Base-by-base conservation (phyloP, 2,329 filamentous ascomycete genomes). In the Magnaporthiopsis rhizophila region DNA sequence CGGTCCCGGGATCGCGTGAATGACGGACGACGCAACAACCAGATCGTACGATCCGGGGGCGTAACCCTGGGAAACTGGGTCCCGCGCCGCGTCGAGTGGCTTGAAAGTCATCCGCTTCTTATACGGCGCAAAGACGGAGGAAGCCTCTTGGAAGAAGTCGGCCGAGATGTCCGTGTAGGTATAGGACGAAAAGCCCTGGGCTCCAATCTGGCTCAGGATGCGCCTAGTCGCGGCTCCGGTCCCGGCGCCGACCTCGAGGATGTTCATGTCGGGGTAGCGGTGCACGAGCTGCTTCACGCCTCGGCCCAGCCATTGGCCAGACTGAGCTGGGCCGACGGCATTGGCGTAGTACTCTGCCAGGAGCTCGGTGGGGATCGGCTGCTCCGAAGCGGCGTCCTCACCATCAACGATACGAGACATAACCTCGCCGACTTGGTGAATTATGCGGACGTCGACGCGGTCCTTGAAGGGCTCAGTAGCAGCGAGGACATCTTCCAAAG, bases 21-120 rank as follows among this genome's bases (percentile, higher is more conserved):
- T 67, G 0, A 77, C 76, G 50, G 77, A 71, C 13, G 73, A 72
- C 0, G 76, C 77, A 63, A 79, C 68, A 6, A 79, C 66, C 7
- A 79, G 62, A 63, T 79, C 77, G 62, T 74, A 78, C 2, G 65
- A 63, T 3, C 67, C 69, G 11, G 67, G 65, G 26, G 72, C 69
- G 57, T 76, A 77, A 8, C 75, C 75, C 66, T 78, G 76, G 5
- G 64, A 63, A 0, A 63, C 60, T 3, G 72, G 71, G 56, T 74
- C 72, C 56, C 70, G 64, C 38, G 71, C 69, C 28, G 77, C 73
- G 65, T 78, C 73, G 3, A 77, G 68, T 21, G 69, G 69, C 65
- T 68, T 67, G 65, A 69, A 77, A 13, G 69, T 67, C 63, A 77
- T 70, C 24, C 69, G 15, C 12, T 64, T 65, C 5, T 64, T 63